Conservation (phyloP, 768 basidiomycete genomes). For the Rhizopogon rudus region DNA sequence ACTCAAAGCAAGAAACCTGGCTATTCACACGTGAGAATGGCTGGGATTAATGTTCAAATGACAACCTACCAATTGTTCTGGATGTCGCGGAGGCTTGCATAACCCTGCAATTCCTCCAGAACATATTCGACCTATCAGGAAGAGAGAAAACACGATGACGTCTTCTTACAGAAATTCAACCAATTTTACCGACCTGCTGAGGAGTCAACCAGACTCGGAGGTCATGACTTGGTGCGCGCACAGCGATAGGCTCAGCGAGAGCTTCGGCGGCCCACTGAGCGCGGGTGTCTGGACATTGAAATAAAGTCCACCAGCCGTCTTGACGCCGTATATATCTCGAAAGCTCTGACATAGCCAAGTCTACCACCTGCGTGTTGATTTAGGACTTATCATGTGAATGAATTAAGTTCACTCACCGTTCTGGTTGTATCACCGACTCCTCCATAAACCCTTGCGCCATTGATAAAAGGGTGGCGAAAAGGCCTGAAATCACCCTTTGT, state of each 20-base stretch:
- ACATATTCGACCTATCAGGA: slow-evolving; percentile 38
- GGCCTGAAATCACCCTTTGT: slow-evolving; percentile 18
- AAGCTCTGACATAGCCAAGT: slow-evolving; percentile 45
- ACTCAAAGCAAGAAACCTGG: slow-evolving; percentile 52
- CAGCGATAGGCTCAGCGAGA: slow-evolving; percentile 22
- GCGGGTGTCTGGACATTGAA: slow-evolving; percentile 20
- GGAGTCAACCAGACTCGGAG: slow-evolving; percentile 30
- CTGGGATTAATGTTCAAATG: not conserved
- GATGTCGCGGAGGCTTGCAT: slow-evolving; percentile 36
- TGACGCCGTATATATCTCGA: slow-evolving; percentile 38
- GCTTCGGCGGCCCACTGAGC: slow-evolving; percentile 30
- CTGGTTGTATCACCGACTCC: slow-evolving; percentile 48
- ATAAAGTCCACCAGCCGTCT: slow-evolving; percentile 36
- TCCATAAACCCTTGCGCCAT: slow-evolving; percentile 37
- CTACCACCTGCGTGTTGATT: slow-evolving; percentile 31
- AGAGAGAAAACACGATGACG: not conserved
- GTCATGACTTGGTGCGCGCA: slow-evolving; percentile 31
- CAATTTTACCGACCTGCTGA: slow-evolving; percentile 31
- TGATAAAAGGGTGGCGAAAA: slow-evolving; percentile 47
- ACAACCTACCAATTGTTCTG: slow-evolving; percentile 32
- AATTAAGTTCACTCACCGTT: slow-evolving; percentile 31
- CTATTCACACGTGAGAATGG: slow-evolving; percentile 19
- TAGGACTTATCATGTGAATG: not conserved
- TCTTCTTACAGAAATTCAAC: not conserved
- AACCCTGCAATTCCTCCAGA: slow-evolving; percentile 44